These are phyloP conservation scores for Leptographium galeiforme DNA, from an alignment of 2,329 filamentous ascomycete species.

Conservation along the genomic window DNA sequence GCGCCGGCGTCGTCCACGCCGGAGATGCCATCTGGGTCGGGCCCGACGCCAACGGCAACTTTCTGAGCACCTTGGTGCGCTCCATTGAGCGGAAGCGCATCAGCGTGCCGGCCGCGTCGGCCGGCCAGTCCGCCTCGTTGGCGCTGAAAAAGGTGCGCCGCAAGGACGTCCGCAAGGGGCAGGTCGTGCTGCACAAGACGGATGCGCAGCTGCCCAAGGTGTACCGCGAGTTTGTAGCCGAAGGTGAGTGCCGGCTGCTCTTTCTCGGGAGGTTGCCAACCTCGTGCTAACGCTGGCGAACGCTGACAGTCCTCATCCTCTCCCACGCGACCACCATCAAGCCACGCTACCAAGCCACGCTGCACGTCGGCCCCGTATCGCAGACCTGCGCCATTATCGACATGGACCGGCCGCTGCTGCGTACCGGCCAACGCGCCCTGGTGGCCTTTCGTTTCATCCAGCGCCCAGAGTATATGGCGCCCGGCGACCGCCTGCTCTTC, in stretches of 20 bases:
- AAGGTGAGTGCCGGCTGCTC: constrained; percentile 34
- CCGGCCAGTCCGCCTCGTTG: constrained; percentile 86
- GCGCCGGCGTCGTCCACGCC: constrained; percentile 72
- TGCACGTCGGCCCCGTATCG: constrained; percentile 87
- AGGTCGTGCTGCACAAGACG: constrained; percentile 83
- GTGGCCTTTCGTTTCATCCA: constrained; percentile 95
- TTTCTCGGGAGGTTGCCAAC: neutral
- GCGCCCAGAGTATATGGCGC: constrained; percentile 78
- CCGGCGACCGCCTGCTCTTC: constrained; percentile 83
- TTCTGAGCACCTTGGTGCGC: constrained; percentile 72
- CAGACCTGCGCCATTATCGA: constrained; percentile 97
- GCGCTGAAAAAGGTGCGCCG: constrained; percentile 76
- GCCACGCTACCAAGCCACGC: constrained; percentile 93
- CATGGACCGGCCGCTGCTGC: constrained; percentile 88
- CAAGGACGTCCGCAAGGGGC: constrained; percentile 92
- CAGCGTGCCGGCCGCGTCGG: constrained; percentile 71
- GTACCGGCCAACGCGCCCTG: constrained; percentile 83
- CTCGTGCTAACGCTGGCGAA: neutral
- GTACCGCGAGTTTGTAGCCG: constrained; percentile 63
- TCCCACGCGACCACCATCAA: constrained; percentile 96
- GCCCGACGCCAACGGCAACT: constrained; percentile 81
- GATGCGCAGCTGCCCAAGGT: constrained; percentile 61
- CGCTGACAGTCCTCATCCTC: constrained; percentile 82
- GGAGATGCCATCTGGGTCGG: constrained; percentile 86
- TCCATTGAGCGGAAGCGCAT: constrained; percentile 94